Evolutionary conservation across 1,139 yeast genomes (phyloP), one percentile per base, ranked within the genome.

Genomic region (Scheffersomyces illinoinensis): DNA sequence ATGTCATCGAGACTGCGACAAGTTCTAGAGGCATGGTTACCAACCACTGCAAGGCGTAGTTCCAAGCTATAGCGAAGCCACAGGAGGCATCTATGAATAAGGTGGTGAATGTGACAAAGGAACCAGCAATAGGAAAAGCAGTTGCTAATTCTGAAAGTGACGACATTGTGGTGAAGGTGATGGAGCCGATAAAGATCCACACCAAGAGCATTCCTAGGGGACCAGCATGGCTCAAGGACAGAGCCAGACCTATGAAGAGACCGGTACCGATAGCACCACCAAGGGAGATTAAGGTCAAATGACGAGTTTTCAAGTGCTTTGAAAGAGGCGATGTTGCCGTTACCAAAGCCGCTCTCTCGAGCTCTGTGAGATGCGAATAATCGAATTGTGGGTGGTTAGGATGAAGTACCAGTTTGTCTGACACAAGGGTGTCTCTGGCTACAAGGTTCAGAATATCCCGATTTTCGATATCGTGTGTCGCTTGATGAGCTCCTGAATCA

Each of bases 261-360:
- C 82, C 83, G 2, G 82, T 77, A 58, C 82, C 81, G 54, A 77
- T 76, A 61, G 78, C 75, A 53, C 81, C 81, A 56, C 80, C 80
- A 53, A 77, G 66, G 19, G 79, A 80, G 56, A 77, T 70, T 59
- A 77, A 71, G 59, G 73, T 78, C 23, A 76, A 76, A 59, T 76
- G 81, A 64, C 82, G 71, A 26, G 77, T 66, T 64, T 76, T 76
- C 56, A 78, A 67, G 51, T 48, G 51, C 7, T 48, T 66, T n/a
- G 73, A 67, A 51, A 74, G 66, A 5, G 77, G 78, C 33, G 74
- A 68, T 17, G 71, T 71, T 17, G 77, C 70, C 17, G 77, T 74
- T 19, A 72, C 71, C 26, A 74, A 66, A 17, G 77, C 76, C 10
- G 76, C 77, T 65, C 76, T 63, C 64, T 74, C 77, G 49, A 74